Evolutionary conservation across 352 stramenopile genomes (phyloP), one percentile per base, ranked within the genome.

Genomic region (Phytophthora idaei): DNA sequence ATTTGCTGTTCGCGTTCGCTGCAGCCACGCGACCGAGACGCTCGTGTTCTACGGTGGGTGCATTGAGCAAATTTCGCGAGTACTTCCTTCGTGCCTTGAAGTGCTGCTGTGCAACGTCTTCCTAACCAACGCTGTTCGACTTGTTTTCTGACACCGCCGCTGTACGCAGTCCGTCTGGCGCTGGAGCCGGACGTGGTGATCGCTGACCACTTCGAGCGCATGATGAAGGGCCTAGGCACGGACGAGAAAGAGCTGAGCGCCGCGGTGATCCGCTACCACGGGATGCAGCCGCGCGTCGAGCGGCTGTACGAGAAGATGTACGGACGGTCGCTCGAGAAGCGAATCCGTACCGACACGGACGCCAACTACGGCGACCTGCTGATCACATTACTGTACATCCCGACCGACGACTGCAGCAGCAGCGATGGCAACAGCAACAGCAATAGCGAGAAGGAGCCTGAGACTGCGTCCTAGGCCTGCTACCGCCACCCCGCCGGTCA

Each of bases 1-100:
- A 21, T 21, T 21, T 21, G 21, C 21, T 21, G 21, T 21, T 21
- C 21, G 21, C 21, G 21, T 21, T 21, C 21, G 21, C 21, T 21
- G 73, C 27, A 81, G 83, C 48, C 74, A 89, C 62, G 78, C 82
- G 6, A 74, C 80, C 64, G 64, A 78, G 25, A 75, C 83, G 25
- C 80, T 94, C 11, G 59, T 89, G 54, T 90, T 80, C 66, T 87
- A 89, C 49, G 77, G 82, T 90, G 58, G 39, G 80, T 68, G 11
- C 8, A 41, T 25, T 21, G 21, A 39, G 28, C 9, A 27, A 32
- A 36, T 28, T 29, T 49, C n/a, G 3, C 14, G 8, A 9, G 28
- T 11, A 28, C 41, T 49, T 49, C 42, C n/a, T 25, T 6, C 17
- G 15, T 28, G 15, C 3, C 12, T 64, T 21, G 21, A 21, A 21